Evolutionary conservation across 257 asterid genomes (phyloP).

Genomic region (Solanum neorickii): DNA sequence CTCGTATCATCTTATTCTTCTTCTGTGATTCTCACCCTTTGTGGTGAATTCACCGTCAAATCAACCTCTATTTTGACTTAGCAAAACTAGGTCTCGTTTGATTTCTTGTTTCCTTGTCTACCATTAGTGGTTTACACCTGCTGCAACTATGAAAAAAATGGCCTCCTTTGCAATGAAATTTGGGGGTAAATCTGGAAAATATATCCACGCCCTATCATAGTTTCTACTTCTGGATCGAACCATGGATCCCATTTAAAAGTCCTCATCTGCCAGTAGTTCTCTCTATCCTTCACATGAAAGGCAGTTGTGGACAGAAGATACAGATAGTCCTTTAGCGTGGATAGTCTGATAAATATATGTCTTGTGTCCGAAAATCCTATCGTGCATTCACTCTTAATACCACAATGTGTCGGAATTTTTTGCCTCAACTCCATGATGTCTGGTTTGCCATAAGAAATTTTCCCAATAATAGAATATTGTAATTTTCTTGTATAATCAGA

Average conservation of each 20-base stretch:
- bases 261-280: not conserved
- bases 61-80: not conserved
- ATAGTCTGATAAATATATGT: no score
- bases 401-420: not conserved
- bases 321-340: not conserved
- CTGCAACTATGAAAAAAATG: no score
- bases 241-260: not conserved
- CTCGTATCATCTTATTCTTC: not conserved
- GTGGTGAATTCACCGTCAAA: not conserved
- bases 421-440: not conserved
- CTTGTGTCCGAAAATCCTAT: not conserved
- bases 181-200: not conserved
- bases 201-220: not conserved
- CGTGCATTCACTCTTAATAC: not conserved
- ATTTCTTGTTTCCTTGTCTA: not conserved
- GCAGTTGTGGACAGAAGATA: fast-evolving
- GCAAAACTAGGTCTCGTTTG: not conserved
- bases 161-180: not conserved
- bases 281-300: not conserved
- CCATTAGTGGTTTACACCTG: not conserved
- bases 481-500: not conserved
- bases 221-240: not conserved
- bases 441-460: no score
- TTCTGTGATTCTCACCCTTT: not conserved
- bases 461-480: not conserved